Evolutionary conservation across 345 rosid species (phyloP).

Genomic region (Dipteronia dyeriana): DNA sequence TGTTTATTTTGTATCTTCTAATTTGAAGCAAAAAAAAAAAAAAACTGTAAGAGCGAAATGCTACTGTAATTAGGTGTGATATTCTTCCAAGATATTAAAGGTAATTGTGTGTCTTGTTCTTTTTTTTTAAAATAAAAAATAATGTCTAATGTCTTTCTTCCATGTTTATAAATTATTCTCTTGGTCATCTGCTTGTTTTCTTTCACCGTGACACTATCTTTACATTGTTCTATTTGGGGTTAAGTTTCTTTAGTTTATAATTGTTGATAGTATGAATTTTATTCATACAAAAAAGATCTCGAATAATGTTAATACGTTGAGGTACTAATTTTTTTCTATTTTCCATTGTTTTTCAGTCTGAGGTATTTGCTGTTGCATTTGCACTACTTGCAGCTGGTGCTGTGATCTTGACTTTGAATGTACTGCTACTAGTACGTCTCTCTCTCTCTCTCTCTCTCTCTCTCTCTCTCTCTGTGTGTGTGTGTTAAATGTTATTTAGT

Average conservation of each 20-base stretch:
- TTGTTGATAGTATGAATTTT: background rate
- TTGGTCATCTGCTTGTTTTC: background rate
- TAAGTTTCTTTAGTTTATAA: background rate
- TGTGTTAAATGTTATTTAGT: background rate
- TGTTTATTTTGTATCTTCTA: background rate
- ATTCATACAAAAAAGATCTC: background rate
- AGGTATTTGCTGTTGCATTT: slow-evolving; percentile 97
- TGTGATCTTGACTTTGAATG: slow-evolving; percentile 88
- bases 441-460: background rate
- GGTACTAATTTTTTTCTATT: slow-evolving; percentile 5
- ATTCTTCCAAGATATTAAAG: slow-evolving; percentile 2
- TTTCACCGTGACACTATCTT: background rate
- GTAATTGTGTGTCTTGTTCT: background rate
- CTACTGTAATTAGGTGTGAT: background rate
- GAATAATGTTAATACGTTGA: background rate
- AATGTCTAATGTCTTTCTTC: background rate
- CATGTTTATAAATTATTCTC: background rate
- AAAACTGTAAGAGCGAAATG: background rate
- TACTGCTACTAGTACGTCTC: slow-evolving; percentile 73
- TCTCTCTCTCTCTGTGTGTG: background rate
- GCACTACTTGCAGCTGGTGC: slow-evolving; percentile 97
- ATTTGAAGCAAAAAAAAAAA: too few relatives aligned
- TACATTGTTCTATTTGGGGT: background rate
- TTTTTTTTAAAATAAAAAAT: background rate
- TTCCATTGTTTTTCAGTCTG: slow-evolving; percentile 51